Conservation (phyloP, 2,329 filamentous ascomycete genomes). For the Diplodia sapinea region DNA sequence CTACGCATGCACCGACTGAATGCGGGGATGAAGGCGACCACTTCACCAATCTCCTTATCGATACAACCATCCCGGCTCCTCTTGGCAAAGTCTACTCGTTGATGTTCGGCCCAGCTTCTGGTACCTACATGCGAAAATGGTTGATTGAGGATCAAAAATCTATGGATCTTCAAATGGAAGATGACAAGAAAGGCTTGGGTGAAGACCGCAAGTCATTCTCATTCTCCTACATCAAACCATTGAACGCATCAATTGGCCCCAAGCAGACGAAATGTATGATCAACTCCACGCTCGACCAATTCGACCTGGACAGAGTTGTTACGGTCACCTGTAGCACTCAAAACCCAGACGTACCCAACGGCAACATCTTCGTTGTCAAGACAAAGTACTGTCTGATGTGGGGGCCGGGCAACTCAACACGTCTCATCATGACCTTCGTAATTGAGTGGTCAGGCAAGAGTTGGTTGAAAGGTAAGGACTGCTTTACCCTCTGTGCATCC, state of each 20-base stretch:
- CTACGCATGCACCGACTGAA: conserved; percentile 80
- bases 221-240: conserved; percentile 90
- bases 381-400: conserved; percentile 95
- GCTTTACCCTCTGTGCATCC: conserved; percentile 30
- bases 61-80: conserved; percentile 85
- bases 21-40: conserved; percentile 80
- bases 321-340: conserved; percentile 83
- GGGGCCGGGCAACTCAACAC: conserved; percentile 84
- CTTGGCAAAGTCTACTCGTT: conserved; percentile 89
- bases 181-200: conserved; percentile 77
- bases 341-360: conserved; percentile 93
- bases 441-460: conserved; percentile 98
- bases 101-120: conserved; percentile 82
- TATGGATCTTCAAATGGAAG: conserved; percentile 80
- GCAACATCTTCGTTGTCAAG: conserved; percentile 88
- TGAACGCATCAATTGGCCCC: conserved; percentile 83
- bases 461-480: conserved; percentile 82
- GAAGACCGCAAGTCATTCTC: conserved; percentile 75
- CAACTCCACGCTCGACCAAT: conserved; percentile 78
- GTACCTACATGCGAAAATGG: conserved; percentile 84
- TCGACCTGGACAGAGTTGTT: conserved; percentile 87
- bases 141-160: conserved; percentile 87
- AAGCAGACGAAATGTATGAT: conserved; percentile 95
- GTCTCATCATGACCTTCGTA: conserved; percentile 83
- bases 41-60: conserved; percentile 83